Conservation (phyloP, 2,329 filamentous ascomycete genomes). For the Ophiostoma sp. region DNA sequence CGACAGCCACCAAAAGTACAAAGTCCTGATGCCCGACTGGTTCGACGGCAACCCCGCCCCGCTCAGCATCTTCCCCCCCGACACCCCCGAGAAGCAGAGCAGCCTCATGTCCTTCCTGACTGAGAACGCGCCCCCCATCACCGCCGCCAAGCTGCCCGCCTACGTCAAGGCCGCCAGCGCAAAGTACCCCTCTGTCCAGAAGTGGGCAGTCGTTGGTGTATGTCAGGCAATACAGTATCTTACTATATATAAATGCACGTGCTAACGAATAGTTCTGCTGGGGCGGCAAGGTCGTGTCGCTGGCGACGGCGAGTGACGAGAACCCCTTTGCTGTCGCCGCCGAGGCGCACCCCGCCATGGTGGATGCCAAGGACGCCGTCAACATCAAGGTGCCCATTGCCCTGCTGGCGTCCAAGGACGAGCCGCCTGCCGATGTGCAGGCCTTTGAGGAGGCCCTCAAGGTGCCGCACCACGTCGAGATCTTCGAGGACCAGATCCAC, state of each 20-base stretch:
- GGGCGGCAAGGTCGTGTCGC: conserved; percentile 62
- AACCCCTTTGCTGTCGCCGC: conserved; percentile 54
- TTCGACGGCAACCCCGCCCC: conserved; percentile 67
- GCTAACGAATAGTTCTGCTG: conserved; percentile 50
- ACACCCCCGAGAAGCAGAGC: conserved; percentile 59
- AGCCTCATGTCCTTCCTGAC: conserved; percentile 54
- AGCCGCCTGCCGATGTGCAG: conserved; percentile 51
- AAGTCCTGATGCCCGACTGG: conserved; percentile 87
- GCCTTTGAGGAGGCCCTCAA: conserved; percentile 51
- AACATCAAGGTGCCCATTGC: conserved; percentile 57
- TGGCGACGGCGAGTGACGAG: conserved; percentile 44
- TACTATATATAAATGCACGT: background rate
- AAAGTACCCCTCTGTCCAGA: conserved; percentile 51
- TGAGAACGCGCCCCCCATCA: conserved; percentile 44
- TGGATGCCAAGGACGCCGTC: conserved; percentile 56
- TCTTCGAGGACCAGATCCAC: conserved; percentile 62
- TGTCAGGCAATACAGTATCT: conserved; percentile 4
- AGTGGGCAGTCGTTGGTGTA: conserved; percentile 58
- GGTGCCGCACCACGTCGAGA: conserved; percentile 57
- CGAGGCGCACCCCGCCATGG: conserved; percentile 56
- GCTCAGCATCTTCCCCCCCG: conserved; percentile 55
- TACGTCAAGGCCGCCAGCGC: conserved; percentile 50
- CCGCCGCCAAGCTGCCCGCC: conserved; percentile 48
- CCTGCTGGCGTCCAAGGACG: conserved; percentile 62
- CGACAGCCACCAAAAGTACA: conserved; percentile 61